Evolutionary conservation across 192 early-diverging fungal species (phyloP), one percentile per base, ranked within the genome.

Genomic region (Podila verticillata): DNA sequence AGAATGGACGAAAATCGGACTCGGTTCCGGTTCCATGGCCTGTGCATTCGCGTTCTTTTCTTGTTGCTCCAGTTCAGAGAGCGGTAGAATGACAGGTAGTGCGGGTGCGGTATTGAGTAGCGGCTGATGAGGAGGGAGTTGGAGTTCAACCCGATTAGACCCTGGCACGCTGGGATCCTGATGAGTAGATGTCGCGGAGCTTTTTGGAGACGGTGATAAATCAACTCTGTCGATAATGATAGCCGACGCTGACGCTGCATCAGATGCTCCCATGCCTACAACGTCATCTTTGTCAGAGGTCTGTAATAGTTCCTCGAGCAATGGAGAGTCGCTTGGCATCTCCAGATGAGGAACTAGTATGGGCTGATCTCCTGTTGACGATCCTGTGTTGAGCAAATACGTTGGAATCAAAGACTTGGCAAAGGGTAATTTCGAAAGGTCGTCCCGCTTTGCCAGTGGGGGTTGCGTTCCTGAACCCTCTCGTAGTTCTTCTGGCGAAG

Each of bases 391-490:
- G 31, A 56, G 31, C 7, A 66, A 32, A 34, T 66, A 49, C 2
- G 51, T 66, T 56, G 65, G 65, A 1, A 66, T 20, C 28, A 66
- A 49, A 15, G 51, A 54, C 31, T 66, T 66, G 54, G 51, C 49
- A 1, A 66, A 29, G 13, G 65, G 65, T 0, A 29, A 10, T 30
- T 31, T 48, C 26, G 48, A 19, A 17, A 29, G 28, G 7, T 24
- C 39, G 10, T 66, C 49, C 3, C 48, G 65, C 28, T 35, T 57
- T 49, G 2, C 34, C 5, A 34, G 22, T n/a, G 17, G 22, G 19
- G 32, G 22, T 34, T 29, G 19, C 20, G 22, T 8, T 54, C 24
- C n/a, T 24, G 51, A 6, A n/a, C 6, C 22, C 51, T n/a, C 13
- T 26, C 22, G 13, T 54, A 22, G 51, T n/a, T 4, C 9, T 4